These are phyloP conservation scores for Nicotiana noctiflora DNA, from an alignment of 257 asterid genomes.

Conservation along the genomic window DNA sequence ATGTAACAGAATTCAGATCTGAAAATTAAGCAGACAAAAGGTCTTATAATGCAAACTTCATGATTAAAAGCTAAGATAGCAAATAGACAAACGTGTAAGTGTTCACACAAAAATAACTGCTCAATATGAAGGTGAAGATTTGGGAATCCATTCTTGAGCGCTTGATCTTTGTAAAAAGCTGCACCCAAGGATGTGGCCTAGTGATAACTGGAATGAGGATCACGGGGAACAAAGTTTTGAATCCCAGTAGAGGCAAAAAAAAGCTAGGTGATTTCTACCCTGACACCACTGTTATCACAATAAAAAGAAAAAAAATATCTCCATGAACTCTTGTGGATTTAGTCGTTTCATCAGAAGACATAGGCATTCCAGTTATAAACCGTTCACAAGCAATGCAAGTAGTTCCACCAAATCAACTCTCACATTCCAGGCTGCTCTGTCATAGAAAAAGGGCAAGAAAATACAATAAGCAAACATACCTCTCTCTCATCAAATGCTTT, in stretches of 20 bases:
- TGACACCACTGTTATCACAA: neutral
- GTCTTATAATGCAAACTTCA: neutral
- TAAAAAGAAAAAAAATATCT: neutral
- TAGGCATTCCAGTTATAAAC: neutral
- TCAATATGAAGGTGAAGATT: neutral
- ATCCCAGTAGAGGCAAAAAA: neutral
- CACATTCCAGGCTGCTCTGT: neutral
- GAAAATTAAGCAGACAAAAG: neutral
- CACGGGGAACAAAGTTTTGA: neutral
- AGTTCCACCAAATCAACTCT: neutral
- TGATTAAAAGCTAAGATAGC: neutral
- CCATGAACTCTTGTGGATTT: neutral
- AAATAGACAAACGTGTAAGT: neutral
- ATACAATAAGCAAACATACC: conserved; percentile 25
- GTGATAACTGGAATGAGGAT: neutral
- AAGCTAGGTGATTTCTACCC: neutral
- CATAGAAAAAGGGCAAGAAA: neutral
- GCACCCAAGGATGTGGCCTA: neutral
- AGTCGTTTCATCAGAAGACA: neutral
- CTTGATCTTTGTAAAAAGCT: neutral
- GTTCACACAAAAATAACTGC: neutral
- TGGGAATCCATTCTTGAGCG: neutral
- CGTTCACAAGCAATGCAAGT: neutral
- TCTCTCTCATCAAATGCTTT: conserved; percentile 50
- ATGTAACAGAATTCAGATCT: neutral